Evolutionary conservation across 2,329 filamentous ascomycete genomes (phyloP), one percentile per base, ranked within the genome.

Genomic region (Microcera coccophila): DNA sequence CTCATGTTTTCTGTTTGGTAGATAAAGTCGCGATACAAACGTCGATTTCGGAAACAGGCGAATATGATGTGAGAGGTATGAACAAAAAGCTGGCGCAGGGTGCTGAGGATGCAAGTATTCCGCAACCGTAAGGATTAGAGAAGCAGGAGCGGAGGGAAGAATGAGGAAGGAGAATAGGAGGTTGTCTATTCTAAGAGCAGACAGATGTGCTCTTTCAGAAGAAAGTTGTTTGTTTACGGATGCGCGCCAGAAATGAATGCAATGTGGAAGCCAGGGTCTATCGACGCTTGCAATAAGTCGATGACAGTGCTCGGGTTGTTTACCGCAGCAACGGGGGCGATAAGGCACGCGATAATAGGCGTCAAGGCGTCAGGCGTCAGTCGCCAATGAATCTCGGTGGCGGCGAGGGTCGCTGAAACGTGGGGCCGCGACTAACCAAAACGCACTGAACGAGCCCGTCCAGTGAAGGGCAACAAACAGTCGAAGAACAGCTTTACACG

Each of bases 401-500:
- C 38, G 31, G 41, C 39, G 28, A 39, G 19, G 17, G 35, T 32
- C 48, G 31, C 50, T 58, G 55, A 57, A 57, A 55, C 56, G 24
- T 36, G 52, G 46, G 46, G 43, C 46, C 37, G 34, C 36, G 31
- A 38, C 39, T 29, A 38, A 8, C 3, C 17, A 20, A 39, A 33
- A 36, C 12, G 22, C 36, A 39, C 42, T 45, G 42, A 38, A 22
- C 12, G 22, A 26, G 12, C 22, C 22, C 22, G 22, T 26, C 22
- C 22, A 26, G 22, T 26, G 22, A 26, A 26, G 22, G 22, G n/a
- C n/a, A n/a, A n/a, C n/a, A n/a, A n/a, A n/a, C 22, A 26, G 7
- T 26, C 22, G 7, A 8, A 50, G 26, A 24, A 52, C 44, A 52
- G 57, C 65, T 67, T 66, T 64, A 67, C 65, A 62, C 65, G 64